Evolutionary conservation across 768 basidiomycete genomes (phyloP).

Genomic region (Heimioporus sp.): DNA sequence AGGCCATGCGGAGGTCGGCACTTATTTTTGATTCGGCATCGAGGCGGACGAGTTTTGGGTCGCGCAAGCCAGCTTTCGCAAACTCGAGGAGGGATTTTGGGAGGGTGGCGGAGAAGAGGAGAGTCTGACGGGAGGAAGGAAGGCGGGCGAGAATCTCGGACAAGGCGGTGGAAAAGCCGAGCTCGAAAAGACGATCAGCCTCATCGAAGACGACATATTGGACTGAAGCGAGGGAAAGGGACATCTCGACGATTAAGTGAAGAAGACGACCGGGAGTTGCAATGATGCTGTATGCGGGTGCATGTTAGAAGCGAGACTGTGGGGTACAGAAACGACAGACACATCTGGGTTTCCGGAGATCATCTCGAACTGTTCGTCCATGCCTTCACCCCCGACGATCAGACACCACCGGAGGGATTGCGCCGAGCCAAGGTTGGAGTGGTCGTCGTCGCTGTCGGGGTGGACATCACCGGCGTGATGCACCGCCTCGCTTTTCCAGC

Average conservation of each 20-base stretch:
- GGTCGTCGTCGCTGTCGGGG: conserved; percentile 39
- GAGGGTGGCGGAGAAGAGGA: conserved; percentile 94
- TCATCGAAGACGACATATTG: conserved; percentile 96
- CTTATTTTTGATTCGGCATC: conserved; percentile 97
- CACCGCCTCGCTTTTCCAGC: conserved; percentile 61
- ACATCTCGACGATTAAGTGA: conserved; percentile 98
- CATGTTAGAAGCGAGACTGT: conserved; percentile 11
- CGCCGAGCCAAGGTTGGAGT: conserved; percentile 44
- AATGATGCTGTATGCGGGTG: conserved; percentile 64
- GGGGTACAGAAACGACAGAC: conserved; percentile 48
- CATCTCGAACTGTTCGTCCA: conserved; percentile 97
- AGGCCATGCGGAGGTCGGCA: conserved; percentile 88
- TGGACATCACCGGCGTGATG: conserved; percentile 73
- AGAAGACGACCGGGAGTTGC: conserved; percentile 97
- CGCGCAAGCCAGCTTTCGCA: conserved; percentile 92
- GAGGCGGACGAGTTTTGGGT: conserved; percentile 93
- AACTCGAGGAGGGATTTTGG: conserved; percentile 97
- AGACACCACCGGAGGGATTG: conserved; percentile 85
- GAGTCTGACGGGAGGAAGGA: conserved; percentile 82
- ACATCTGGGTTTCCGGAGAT: conserved; percentile 93
- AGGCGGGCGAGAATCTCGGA: conserved; percentile 90
- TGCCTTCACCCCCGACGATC: conserved; percentile 90
- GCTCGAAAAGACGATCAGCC: conserved; percentile 97
- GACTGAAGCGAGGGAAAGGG: conserved; percentile 80
- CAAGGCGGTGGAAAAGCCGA: conserved; percentile 93